A percentile compares a stretch with the other conserved stretches of the same genome.
These are phyloP conservation scores for Lipomyces kockii DNA, from an alignment of 805 yeast genomes.

Conservation along the genomic window DNA sequence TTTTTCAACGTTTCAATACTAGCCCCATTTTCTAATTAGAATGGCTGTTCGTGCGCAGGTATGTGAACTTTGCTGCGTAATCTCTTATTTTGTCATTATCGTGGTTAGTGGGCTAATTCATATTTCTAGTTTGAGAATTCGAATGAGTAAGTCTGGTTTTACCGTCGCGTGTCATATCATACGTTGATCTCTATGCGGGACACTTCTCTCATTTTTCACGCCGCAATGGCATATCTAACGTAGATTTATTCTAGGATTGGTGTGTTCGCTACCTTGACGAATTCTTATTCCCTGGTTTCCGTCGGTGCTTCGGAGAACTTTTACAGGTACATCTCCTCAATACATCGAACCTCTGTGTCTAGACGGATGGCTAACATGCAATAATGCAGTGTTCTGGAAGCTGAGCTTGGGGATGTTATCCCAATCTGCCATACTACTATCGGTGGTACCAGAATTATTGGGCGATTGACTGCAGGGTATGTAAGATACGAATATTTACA, in stretches of 20 bases:
- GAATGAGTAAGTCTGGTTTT: conserved; percentile 56
- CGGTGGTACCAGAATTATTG: conserved; percentile 97
- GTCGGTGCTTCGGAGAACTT: conserved; percentile 92
- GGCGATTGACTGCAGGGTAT: conserved; percentile 84
- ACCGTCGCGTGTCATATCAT: neutral
- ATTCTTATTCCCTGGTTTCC: conserved; percentile 94
- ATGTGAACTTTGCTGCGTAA: conserved; percentile 19
- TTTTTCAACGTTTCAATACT: neutral
- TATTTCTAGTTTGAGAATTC: conserved; percentile 68
- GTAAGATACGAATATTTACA: neutral
- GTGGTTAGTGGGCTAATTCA: conserved; percentile 21
- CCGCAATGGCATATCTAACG: neutral
- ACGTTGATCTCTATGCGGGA: too few species aligned
- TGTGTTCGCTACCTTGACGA: conserved; percentile 92
- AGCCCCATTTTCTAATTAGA: neutral
- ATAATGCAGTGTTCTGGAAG: conserved; percentile 91
- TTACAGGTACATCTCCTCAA: conserved; percentile 41
- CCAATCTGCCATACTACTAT: conserved; percentile 97
- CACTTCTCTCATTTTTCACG: neutral
- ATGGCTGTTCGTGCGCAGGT: conserved; percentile 47
- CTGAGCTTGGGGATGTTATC: conserved; percentile 93
- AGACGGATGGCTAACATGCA: neutral
- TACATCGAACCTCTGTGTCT: neutral
- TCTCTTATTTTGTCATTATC: neutral
- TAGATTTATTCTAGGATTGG: conserved; percentile 58